Evolutionary conservation across 371 early-diverging fungal species (phyloP).

Genomic region (Paraphysoderma sedebokerense): DNA sequence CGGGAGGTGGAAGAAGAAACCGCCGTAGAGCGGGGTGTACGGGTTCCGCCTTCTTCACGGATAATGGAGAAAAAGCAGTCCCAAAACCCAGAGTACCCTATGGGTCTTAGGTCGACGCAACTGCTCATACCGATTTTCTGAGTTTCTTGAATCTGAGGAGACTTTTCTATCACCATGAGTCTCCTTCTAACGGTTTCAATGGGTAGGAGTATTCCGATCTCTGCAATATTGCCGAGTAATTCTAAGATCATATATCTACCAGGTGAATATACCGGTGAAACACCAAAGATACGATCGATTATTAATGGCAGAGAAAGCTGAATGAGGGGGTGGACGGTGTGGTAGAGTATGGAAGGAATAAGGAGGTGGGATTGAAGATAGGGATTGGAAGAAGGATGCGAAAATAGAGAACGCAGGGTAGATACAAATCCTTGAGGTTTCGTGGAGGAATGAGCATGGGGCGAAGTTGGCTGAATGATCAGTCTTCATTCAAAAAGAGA

Average conservation of each 20-base stretch:
- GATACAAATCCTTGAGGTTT: constrained; percentile 56
- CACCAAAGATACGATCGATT: constrained; percentile 42
- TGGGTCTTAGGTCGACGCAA: constrained; percentile 42
- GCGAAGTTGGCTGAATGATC: too few relatives aligned
- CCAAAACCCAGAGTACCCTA: constrained; percentile 70
- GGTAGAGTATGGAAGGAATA: constrained; percentile 56
- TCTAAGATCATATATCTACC: constrained; percentile 41
- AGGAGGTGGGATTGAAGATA: constrained; percentile 13
- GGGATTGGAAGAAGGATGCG: constrained; percentile 12
- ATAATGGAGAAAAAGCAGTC: constrained; percentile 65
- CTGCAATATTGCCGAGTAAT: constrained; percentile 29
- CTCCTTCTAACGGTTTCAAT: constrained; percentile 73
- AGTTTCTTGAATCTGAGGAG: background rate
- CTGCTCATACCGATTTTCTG: constrained; percentile 51
- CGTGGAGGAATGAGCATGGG: too few relatives aligned
- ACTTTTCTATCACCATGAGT: constrained; percentile 50
- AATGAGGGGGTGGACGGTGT: constrained; percentile 51
- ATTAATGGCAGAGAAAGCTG: constrained; percentile 42
- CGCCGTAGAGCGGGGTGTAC: background rate
- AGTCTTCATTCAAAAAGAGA: too few relatives aligned
- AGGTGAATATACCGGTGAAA: constrained; percentile 45
- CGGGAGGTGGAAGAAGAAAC: background rate
- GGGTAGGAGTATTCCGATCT: constrained; percentile 60
- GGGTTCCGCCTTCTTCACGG: constrained; percentile 62
- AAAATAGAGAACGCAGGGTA: constrained; percentile 45